A percentile compares a stretch with the other conserved stretches of the same genome.
phyloP scores from a whole-genome alignment of 1,284 basidiomycete genomes.

The Moniliella sp. region DNA sequence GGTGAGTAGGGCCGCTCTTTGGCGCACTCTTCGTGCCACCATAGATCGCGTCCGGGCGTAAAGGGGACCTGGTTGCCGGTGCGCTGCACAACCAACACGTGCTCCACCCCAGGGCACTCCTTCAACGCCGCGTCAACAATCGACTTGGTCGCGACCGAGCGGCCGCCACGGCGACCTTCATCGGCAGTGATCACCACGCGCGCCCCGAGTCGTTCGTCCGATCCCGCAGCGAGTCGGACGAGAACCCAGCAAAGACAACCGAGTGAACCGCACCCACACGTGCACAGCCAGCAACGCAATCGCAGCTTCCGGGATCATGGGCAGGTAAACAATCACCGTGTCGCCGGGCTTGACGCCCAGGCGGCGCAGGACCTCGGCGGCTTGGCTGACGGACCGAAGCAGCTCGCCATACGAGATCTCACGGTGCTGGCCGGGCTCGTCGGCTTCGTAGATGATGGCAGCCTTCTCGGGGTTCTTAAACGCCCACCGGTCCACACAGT shows the following conservation, averaged over 20 bases:
- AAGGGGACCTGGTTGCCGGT: constrained; percentile 65
- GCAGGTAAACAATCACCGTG: constrained; percentile 45
- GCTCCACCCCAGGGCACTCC: constrained; percentile 63
- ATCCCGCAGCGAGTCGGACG: constrained; percentile 82
- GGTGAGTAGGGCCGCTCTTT: constrained; percentile 76
- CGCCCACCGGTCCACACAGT: constrained; percentile 89
- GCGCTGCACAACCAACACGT: constrained; percentile 69
- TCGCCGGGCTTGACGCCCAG: constrained; percentile 90
- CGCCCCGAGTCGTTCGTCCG: constrained; percentile 67
- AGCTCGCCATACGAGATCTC: constrained; percentile 43
- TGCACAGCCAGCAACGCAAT: constrained; percentile 86
- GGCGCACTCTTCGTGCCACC: constrained; percentile 81
- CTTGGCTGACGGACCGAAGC: constrained; percentile 53
- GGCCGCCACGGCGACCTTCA: constrained; percentile 87
- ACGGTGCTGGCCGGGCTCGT: constrained; percentile 47
- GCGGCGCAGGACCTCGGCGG: constrained; percentile 75
- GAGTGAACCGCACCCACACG: constrained; percentile 91
- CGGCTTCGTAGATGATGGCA: constrained; percentile 95
- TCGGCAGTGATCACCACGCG: constrained; percentile 83
- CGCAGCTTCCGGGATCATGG: constrained; percentile 47
- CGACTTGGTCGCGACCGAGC: constrained; percentile 73
- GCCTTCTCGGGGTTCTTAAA: constrained; percentile 70
- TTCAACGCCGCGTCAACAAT: constrained; percentile 76
- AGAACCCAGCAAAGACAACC: constrained; percentile 96
- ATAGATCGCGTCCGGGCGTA: constrained; percentile 65